Evolutionary conservation across 176 grass and related monocot species (phyloP), one percentile per base, ranked within the genome.

Genomic region (Carex littledalei): DNA sequence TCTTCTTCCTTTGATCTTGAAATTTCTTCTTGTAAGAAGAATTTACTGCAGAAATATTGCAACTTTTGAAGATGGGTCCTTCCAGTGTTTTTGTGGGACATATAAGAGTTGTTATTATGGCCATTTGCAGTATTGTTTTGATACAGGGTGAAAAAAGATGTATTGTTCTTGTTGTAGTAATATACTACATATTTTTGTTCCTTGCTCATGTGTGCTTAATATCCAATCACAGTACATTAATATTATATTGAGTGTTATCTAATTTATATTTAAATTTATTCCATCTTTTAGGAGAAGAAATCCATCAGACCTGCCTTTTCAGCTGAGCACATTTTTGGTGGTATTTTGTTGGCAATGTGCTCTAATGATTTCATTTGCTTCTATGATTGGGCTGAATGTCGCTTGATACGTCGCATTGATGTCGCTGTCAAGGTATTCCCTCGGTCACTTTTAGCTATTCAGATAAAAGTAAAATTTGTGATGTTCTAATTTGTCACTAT

Each of bases 341-440:
- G 96, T 61, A 82, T 89, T 84, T 83, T 95, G 56, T 87, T 99
- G 84, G 93, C 96, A 73, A 95, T 99, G 91, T 94, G 96, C 88
- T 99, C 93, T 10, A 94, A 88, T 92, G 96, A 99, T 43, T 99
- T 99, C 61, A 95, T 99, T 87, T 99, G 96, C 81, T 99, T 99
- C 87, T 99, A 95, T 95, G 96, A 99, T 63, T 99, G 96, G 96
- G 87, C 81, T 92, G 91, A 99, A 72, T 99, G 96, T 71, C 91
- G 90, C 59, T 81, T 95, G 82, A 94, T 99, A 79, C 93, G 96
- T 49, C 88, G 93, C 55, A 99, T 99, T 81, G 96, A 99, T 88
- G 96, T 94, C 70, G 95, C 80, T 88, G 96, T 99, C 43, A 99
- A 99, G 87, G 96, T 99, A 64, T 89, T 71, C 2, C 22, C 24